These are phyloP conservation scores for Stephania cephalantha DNA, from an alignment of 164 flowering plant species.

Conservation along the genomic window DNA sequence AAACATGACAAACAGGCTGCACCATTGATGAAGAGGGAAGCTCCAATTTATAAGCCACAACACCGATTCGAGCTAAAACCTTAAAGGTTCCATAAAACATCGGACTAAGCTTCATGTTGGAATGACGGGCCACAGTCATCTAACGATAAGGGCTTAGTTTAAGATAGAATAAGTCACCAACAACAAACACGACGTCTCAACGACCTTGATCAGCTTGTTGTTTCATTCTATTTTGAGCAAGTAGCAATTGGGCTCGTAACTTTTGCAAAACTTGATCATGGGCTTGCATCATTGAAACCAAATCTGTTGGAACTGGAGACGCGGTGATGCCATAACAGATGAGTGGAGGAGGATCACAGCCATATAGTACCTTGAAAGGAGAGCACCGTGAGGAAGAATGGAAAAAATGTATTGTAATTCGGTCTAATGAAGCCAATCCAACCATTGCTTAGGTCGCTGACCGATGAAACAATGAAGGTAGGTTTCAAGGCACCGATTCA, in stretches of 20 bases:
- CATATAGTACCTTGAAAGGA: not conserved
- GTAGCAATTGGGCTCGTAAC: not conserved
- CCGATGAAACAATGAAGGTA: not conserved
- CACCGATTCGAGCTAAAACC: not conserved
- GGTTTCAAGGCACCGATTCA: not conserved
- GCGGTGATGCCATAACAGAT: not conserved
- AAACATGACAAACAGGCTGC: conserved; percentile 30
- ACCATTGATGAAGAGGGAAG: conserved; percentile 8
- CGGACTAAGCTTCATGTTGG: not conserved
- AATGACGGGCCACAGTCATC: not conserved
- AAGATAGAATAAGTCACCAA: too few species aligned
- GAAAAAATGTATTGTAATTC: not conserved
- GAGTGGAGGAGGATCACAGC: not conserved
- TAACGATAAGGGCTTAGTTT: not conserved
- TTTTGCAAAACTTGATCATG: not conserved
- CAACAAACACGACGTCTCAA: too few species aligned
- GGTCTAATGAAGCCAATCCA: not conserved
- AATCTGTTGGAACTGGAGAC: not conserved
- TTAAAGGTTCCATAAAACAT: not conserved
- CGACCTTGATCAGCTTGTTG: too few species aligned
- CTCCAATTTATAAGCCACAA: not conserved
- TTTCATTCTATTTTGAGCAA: not conserved
- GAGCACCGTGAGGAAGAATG: not conserved
- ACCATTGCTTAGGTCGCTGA: not conserved
- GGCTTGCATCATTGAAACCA: not conserved